Evolutionary conservation across 257 asterid genomes (phyloP).

Genomic region (Solanum dulcamara): DNA sequence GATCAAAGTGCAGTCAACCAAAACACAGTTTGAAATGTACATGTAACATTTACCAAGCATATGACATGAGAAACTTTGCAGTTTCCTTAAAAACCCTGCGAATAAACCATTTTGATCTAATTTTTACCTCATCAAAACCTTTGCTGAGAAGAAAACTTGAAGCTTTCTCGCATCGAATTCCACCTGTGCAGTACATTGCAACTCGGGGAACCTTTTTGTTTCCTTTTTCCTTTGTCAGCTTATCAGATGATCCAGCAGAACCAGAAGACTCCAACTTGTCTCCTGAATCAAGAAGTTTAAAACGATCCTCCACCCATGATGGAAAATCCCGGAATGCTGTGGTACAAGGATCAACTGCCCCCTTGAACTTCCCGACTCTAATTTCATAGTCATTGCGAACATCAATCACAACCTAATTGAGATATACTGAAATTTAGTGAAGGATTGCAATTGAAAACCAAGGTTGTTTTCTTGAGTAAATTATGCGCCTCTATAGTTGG

Average conservation of each 20-base stretch:
- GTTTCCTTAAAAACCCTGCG: not conserved
- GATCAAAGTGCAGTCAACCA: not conserved
- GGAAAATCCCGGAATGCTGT: constrained; percentile 89
- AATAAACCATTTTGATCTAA: not conserved
- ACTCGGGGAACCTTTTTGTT: constrained; percentile 55
- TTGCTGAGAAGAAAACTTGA: constrained; percentile 79
- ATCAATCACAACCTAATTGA: constrained; percentile 74
- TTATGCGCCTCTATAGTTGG: not conserved
- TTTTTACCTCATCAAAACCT: constrained; percentile 81
- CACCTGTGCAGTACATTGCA: constrained; percentile 99
- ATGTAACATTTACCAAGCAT: not conserved
- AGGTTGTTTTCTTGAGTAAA: not conserved
- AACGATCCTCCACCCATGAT: constrained; percentile 64
- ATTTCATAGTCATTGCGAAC: constrained; percentile 96
- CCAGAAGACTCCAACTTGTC: constrained; percentile 14
- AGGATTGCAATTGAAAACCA: not conserved
- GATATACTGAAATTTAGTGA: not conserved
- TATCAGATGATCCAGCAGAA: constrained; percentile 20
- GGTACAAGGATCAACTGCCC: constrained; percentile 94
- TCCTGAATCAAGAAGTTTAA: constrained; percentile 25
- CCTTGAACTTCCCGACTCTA: constrained; percentile 89
- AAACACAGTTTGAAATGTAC: not conserved
- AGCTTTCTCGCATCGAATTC: constrained; percentile 98
- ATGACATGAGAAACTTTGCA: not conserved
- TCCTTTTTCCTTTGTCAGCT: constrained; percentile 24